Evolutionary conservation across 169 alveolate species (phyloP), one percentile per base, ranked within the genome.

Genomic region (Plasmodium vivax): DNA sequence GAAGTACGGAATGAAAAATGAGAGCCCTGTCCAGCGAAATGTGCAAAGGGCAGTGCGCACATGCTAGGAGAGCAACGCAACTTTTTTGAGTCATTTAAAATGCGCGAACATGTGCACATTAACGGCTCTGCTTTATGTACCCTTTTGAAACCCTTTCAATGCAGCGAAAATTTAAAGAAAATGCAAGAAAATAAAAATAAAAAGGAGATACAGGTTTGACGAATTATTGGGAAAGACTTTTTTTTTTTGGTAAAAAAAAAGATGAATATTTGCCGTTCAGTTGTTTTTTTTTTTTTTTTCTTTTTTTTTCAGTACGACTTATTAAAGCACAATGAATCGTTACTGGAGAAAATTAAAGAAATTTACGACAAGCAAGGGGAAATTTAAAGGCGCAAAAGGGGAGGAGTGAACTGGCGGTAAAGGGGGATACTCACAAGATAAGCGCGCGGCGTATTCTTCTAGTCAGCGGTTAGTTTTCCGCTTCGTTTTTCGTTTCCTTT

Each of bases 311-410:
- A 85, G 93, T 85, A 75, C 82, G 93, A 85, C 80, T 85, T 85
- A 38, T 85, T 85, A 51, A 85, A 85, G 81, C 93, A 85, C 62
- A 85, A 85, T 51, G 93, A 85, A 85, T 85, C 93, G 30, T 41
- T 85, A 51, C 80, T 85, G 30, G 93, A 85, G 43, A 85, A 51
- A 85, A 85, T 85, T 75, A 85, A 85, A 75, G 93, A 85, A 74
- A 85, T 85, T 51, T 85, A 85, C 41, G 93, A 85, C 62, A 85
- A 85, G 85, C 38, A 85, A 51, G 93, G 93, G 27, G 93, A 85
- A 75, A 85, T 85, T 36, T 85, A 75, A 71, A 19, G 23, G 45
- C 30, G 58, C 43, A 43, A 58, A 82, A 58, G 27, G 88, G 74
- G 38, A 84, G 27, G 34, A 51, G 68, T 16, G 54, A 30, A 41